These are phyloP conservation scores for Colletotrichum aenigma DNA, from an alignment of 2,329 filamentous ascomycete genomes.

Conservation along the genomic window DNA sequence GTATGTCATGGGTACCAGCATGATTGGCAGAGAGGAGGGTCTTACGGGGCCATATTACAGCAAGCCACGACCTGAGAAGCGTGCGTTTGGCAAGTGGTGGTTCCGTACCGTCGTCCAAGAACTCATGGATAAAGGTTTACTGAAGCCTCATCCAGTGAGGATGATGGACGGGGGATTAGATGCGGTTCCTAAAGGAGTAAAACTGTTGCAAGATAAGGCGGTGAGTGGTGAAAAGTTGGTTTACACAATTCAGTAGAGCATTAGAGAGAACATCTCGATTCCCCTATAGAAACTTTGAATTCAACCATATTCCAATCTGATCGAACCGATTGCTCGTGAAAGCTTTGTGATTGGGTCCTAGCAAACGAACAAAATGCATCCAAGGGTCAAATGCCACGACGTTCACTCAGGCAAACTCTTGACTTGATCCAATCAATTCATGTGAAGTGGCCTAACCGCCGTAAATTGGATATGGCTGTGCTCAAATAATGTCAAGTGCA, in stretches of 20 bases:
- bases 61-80: neutral
- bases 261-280: too few relatives aligned
- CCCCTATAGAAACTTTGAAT: too few relatives aligned
- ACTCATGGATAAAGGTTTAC: neutral
- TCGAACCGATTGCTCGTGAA: too few relatives aligned
- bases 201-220: neutral
- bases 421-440: neutral
- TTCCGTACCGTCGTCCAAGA: neutral
- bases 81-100: neutral
- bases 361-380: too few relatives aligned
- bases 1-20: neutral
- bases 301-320: too few relatives aligned
- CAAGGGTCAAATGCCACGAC: too few relatives aligned
- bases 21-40: neutral
- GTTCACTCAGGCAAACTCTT: neutral
- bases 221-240: neutral
- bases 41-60: neutral
- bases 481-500: fast-evolving
- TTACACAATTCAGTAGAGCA: neutral
- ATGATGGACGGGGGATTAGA: neutral
- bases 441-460: neutral
- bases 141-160: neutral
- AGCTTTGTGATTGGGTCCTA: too few relatives aligned
- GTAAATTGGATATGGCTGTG: too few relatives aligned
- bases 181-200: neutral